Evolutionary conservation across 1,139 yeast genomes (phyloP).

Genomic region (Sugiyamaella sp.): DNA sequence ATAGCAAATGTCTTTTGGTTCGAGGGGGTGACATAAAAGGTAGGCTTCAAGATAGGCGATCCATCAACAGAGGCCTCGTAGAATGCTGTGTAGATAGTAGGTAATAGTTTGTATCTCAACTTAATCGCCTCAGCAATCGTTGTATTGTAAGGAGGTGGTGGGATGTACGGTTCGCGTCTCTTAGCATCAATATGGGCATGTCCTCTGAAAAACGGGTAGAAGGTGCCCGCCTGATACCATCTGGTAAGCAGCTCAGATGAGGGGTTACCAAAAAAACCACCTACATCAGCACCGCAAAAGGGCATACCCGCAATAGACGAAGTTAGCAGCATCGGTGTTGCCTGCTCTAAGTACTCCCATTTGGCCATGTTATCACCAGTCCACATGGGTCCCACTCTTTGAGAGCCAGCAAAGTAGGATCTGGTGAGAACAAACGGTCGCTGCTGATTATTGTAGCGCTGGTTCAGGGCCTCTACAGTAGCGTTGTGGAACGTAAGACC

Average conservation of each 20-base stretch:
- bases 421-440: slow-evolving; percentile 93
- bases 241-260: slow-evolving; percentile 74
- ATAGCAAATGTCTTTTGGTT: slow-evolving; percentile 55
- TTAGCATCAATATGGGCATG: slow-evolving; percentile 95
- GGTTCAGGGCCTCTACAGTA: slow-evolving; percentile 65
- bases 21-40: slow-evolving; percentile 66
- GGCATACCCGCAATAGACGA: slow-evolving; percentile 87
- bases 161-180: slow-evolving; percentile 90
- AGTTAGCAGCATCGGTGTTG: slow-evolving; percentile 86
- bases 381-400: slow-evolving; percentile 93
- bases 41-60: slow-evolving; percentile 72
- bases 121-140: slow-evolving; percentile 69
- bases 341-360: slow-evolving; percentile 82
- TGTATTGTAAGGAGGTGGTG: slow-evolving; percentile 73
- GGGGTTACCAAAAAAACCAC: slow-evolving; percentile 95
- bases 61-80: slow-evolving; percentile 63
- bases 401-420: slow-evolving; percentile 88
- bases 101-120: slow-evolving; percentile 74
- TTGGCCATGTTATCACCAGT: slow-evolving; percentile 94
- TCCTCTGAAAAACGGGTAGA: slow-evolving; percentile 95
- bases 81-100: slow-evolving; percentile 82
- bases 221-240: slow-evolving; percentile 95
- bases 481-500: slow-evolving; percentile 82
- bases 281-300: slow-evolving; percentile 94
- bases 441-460: slow-evolving; percentile 54